Conservation (phyloP, 352 stramenopile species). For the Globisporangium nunn region DNA sequence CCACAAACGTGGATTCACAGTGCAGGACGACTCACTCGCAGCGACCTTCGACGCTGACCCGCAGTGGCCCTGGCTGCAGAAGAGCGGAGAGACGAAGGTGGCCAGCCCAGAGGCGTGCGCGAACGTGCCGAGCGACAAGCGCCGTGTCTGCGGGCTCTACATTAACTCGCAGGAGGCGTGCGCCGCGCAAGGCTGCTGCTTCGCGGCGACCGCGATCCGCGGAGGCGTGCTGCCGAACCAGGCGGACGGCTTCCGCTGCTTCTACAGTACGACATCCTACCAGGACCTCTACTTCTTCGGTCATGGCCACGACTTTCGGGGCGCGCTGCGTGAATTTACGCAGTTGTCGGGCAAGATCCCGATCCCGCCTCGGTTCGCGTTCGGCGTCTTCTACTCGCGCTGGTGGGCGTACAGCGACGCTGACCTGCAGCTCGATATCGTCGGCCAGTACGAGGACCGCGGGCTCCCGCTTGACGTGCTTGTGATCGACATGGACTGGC, state of each 20-base stretch:
- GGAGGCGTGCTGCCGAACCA: neutral
- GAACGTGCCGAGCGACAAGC: conserved; percentile 11
- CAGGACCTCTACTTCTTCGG: conserved; percentile 46
- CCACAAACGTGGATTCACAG: conserved; percentile 21
- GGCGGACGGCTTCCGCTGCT: conserved; percentile 19
- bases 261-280: conserved; percentile 23
- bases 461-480: conserved; percentile 39
- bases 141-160: conserved; percentile 20
- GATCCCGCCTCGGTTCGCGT: conserved; percentile 21
- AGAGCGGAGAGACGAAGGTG: neutral
- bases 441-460: conserved; percentile 22
- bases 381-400: conserved; percentile 44
- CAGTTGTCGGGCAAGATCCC: conserved; percentile 24
- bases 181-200: conserved; percentile 24
- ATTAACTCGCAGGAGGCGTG: conserved; percentile 15
- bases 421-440: conserved; percentile 25
- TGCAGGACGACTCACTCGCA: conserved; percentile 29
- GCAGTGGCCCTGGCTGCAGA: conserved; percentile 21
- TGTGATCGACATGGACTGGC: conserved; percentile 63
- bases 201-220: conserved; percentile 3
- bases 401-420: conserved; percentile 40
- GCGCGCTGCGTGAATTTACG: conserved; percentile 35
- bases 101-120: conserved; percentile 5
- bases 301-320: conserved; percentile 31
- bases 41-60: conserved; percentile 17